Percentiles rank a stretch among this genome's conserved stretches.
phyloP scores from a whole-genome alignment of 257 asterid species.

The Nicotiana tabacum region DNA sequence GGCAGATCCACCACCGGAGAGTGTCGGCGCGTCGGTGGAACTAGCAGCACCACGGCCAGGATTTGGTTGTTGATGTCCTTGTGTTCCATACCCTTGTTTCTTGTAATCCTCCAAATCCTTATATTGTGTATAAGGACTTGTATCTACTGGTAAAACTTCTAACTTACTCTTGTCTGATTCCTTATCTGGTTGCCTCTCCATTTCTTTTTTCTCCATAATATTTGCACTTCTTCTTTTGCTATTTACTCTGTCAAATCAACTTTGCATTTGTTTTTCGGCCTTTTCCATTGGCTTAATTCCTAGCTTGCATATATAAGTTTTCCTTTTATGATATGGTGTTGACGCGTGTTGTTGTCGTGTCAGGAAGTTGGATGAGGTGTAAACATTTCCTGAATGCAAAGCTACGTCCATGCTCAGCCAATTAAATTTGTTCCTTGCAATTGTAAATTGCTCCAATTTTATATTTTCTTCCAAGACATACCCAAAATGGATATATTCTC shows the following conservation, averaged over 20 bases:
- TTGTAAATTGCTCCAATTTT: background rate
- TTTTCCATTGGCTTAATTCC: background rate
- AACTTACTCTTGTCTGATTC: slow-evolving; percentile 16
- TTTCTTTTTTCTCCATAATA: background rate
- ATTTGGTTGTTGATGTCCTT: slow-evolving; percentile 69
- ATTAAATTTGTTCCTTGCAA: background rate
- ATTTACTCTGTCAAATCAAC: background rate
- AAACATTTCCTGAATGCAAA: slow-evolving; percentile 8
- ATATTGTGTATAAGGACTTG: slow-evolving; percentile 83
- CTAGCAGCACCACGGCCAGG: slow-evolving; percentile 85
- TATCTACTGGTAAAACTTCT: slow-evolving; percentile 61
- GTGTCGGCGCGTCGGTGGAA: slow-evolving; percentile 88
- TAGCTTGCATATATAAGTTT: background rate
- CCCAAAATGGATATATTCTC: too few relatives aligned
- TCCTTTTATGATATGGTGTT: background rate
- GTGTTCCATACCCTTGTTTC: slow-evolving; percentile 66
- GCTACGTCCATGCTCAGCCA: slow-evolving; percentile 25
- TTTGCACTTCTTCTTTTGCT: background rate
- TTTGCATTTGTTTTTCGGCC: background rate
- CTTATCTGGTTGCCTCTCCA: slow-evolving; percentile 33
- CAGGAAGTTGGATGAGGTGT: slow-evolving; percentile 28
- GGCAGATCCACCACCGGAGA: slow-evolving; percentile 25
- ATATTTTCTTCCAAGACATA: too few relatives aligned
- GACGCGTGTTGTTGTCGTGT: slow-evolving; percentile 34
- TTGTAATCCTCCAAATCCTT: slow-evolving; percentile 86